Conservation (phyloP, 306 rosid genomes). For the apple (Malus domestica) region DNA sequence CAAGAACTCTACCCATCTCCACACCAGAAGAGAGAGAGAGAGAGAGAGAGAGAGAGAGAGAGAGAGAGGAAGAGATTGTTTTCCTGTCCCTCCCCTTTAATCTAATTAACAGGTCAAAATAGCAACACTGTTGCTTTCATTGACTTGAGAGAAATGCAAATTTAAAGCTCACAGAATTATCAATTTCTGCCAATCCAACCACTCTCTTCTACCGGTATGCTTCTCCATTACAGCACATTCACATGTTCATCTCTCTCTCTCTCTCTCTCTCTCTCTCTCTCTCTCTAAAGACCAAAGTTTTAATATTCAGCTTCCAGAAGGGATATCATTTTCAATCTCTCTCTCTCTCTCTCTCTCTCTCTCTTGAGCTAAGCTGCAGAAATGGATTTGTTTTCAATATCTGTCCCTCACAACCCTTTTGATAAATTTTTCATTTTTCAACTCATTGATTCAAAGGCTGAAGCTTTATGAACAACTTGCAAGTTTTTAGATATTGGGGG, state of each 20-base stretch:
- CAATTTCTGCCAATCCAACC: constrained; percentile 15
- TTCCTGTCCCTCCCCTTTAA: constrained; percentile 10
- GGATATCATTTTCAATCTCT: constrained; percentile 11
- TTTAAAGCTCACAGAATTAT: background rate
- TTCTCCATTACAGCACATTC: background rate
- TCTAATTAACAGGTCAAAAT: constrained; percentile 11
- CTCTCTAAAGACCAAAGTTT: background rate
- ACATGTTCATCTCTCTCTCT: background rate
- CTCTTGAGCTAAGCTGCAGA: constrained; percentile 3
- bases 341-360: background rate
- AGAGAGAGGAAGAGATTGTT: background rate
- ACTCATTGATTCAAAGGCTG: constrained; percentile 1
- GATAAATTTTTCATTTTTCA: background rate
- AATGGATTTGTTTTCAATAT: background rate
- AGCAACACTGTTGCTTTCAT: background rate
- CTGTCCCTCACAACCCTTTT: background rate
- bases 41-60: background rate
- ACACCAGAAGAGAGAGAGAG: constrained; percentile 13
- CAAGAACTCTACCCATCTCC: constrained; percentile 48
- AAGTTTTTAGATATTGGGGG: background rate
- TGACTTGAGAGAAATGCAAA: constrained; percentile 10
- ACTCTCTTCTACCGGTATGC: background rate
- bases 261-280: too few species aligned
- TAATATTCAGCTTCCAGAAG: constrained; percentile 20
- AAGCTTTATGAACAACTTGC: constrained; percentile 12